A percentile compares a stretch with the other conserved stretches of the same genome.
Conservation (phyloP, 257 asterid species). For the Leonotis leonurus region DNA sequence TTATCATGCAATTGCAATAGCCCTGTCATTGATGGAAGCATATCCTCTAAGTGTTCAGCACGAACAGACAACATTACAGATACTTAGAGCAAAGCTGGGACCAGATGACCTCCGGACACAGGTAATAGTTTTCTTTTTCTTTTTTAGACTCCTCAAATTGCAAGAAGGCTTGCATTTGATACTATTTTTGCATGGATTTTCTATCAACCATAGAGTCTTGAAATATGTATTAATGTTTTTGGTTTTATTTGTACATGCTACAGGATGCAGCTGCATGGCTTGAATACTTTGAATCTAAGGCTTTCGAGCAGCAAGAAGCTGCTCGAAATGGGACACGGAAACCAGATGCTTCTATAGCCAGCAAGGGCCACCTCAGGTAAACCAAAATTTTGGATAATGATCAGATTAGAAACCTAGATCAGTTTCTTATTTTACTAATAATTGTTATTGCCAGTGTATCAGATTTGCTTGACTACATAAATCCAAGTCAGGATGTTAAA, state of each 20-base stretch:
- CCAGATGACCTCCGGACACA: constrained; percentile 93
- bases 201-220: not conserved
- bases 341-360: constrained; percentile 91
- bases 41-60: constrained; percentile 93
- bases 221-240: not conserved
- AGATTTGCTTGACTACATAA: constrained; percentile 89
- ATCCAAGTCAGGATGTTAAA: constrained; percentile 70
- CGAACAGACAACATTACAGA: constrained; percentile 84
- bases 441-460: constrained; percentile 56
- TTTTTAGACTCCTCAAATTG: constrained; percentile 12
- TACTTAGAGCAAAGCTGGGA: constrained; percentile 83
- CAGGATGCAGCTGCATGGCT: constrained; percentile 99
- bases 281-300: constrained; percentile 89
- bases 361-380: constrained; percentile 92
- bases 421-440: constrained; percentile 14
- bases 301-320: constrained; percentile 95
- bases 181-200: not conserved
- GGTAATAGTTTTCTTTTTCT: constrained; percentile 35
- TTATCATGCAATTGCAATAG: constrained; percentile 93
- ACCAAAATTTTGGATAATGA: not conserved
- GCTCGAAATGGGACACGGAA: constrained; percentile 83
- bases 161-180: no score
- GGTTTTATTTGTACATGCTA: constrained; percentile 14
- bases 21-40: constrained; percentile 95
- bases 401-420: not conserved